Evolutionary conservation across 768 basidiomycete species (phyloP).

Genomic region (Lactarius deliciosus): DNA sequence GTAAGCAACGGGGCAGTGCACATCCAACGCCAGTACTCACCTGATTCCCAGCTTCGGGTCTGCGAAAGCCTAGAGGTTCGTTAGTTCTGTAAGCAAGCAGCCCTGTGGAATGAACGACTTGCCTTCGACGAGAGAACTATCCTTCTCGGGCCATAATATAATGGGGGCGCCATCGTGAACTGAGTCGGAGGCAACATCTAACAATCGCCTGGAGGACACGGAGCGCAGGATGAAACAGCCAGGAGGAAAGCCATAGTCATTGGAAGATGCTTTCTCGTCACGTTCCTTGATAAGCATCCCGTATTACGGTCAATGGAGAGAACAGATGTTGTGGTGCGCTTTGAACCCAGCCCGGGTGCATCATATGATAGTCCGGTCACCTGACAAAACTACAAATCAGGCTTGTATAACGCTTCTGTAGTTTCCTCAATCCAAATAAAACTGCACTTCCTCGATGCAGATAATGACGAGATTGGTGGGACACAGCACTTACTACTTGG

Average conservation of each 20-base stretch:
- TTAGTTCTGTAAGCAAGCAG: background rate
- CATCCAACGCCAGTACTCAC: conserved; percentile 37
- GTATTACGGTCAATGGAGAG: background rate
- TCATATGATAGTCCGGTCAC: too few relatives aligned
- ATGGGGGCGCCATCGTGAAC: conserved; percentile 62
- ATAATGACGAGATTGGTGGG: too few relatives aligned
- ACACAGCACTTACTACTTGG: too few relatives aligned
- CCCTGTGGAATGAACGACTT: conserved; percentile 17
- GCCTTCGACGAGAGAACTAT: conserved; percentile 79
- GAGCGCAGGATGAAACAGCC: conserved; percentile 68
- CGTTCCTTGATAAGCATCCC: conserved; percentile 17
- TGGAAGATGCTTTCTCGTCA: conserved; percentile 10
- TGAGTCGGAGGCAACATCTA: conserved; percentile 55
- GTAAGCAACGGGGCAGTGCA: background rate
- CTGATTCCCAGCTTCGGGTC: conserved; percentile 73
- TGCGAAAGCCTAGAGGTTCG: conserved; percentile 54
- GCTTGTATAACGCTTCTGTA: too few relatives aligned
- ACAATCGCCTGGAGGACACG: conserved; percentile 49
- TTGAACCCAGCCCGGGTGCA: background rate
- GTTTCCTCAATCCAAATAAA: too few relatives aligned
- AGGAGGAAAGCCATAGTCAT: conserved; percentile 36
- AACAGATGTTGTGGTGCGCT: too few relatives aligned
- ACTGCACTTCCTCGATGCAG: too few relatives aligned
- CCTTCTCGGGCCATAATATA: conserved; percentile 70
- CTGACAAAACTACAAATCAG: too few relatives aligned